Base-by-base conservation (phyloP, 192 early-diverging fungal genomes). In the Coemansia erecta region DNA sequence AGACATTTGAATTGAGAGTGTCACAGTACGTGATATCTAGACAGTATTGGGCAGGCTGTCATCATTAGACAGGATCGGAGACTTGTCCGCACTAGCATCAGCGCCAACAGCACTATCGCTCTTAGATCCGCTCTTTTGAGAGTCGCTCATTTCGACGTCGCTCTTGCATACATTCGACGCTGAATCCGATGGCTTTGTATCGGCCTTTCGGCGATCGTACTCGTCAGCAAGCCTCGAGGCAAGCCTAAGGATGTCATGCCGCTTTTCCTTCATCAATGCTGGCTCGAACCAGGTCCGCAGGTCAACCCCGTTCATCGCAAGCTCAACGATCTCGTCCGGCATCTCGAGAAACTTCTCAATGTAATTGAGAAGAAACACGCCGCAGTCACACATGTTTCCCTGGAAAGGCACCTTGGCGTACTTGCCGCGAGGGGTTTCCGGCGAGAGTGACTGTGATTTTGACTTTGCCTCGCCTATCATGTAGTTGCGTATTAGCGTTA, bases 341-440 rank as follows among this genome's bases (percentile, higher is more conserved):
- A 72, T 60, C 46, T 68, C 57, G 31, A 92, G 56, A 54, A 95
- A 86, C 31, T 77, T 58, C 51, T 94, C 89, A 4, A 91, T 82
- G 58, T 89, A 91, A 57, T 93, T 84, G 8, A 92, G 66, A n/a
- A 95, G 44, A 72, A 84, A 94, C 14, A 95, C 74, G n/a, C 94
- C 94, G 62, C 94, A 95, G 68, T 95, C 94, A 56, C 86, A 91
- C 61, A 82, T 68, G 61, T 95, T 95, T 51, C 76, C 60, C 53
- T 95, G 94, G 21, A 77, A 54, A 15, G 91, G 90, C 17, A 86
- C 83, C 76, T 88, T 88, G 53, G 84, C 88, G 48, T 89, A 82
- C 53, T 68, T 81, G 9, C 83, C 80, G 2, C 21, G 59, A 5
- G 61, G 14, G 18, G 56, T 67, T 10, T 68, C 57, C 5, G 46